Percentiles rank a stretch among this genome's conserved stretches.
These are phyloP conservation scores for Quercus phellos DNA, from an alignment of 331 rosid genomes.

Conservation along the genomic window DNA sequence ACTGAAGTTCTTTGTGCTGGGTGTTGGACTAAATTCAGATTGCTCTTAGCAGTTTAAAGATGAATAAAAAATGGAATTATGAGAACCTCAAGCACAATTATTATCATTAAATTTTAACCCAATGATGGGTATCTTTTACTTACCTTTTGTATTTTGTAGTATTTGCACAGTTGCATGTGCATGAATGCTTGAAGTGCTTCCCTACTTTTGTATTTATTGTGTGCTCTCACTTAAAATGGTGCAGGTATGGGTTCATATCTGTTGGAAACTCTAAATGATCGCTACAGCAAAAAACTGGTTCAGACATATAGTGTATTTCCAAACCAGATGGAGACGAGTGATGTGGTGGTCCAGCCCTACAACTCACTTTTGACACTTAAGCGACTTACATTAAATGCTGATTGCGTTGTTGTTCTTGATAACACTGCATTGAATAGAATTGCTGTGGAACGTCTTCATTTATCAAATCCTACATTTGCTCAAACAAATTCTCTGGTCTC, in stretches of 20 bases:
- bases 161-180: background rate
- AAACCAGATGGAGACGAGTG: constrained; percentile 99
- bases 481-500: constrained; percentile 96
- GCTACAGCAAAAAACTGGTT: constrained; percentile 95
- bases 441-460: constrained; percentile 97
- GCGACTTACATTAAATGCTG: constrained; percentile 93
- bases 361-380: constrained; percentile 94
- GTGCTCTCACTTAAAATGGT: constrained; percentile 15
- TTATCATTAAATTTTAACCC: background rate
- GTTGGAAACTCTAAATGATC: constrained; percentile 92
- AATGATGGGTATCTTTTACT: background rate
- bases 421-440: constrained; percentile 96
- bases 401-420: constrained; percentile 97
- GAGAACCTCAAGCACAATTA: background rate
- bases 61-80: background rate
- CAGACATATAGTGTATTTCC: constrained; percentile 99
- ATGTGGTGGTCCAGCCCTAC: constrained; percentile 98
- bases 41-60: background rate
- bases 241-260: constrained; percentile 98
- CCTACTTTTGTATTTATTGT: background rate
- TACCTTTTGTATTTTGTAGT: background rate
- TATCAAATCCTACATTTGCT: constrained; percentile 89
- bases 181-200: background rate
- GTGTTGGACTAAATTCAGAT: background rate
- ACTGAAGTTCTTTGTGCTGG: background rate